phyloP scores from a whole-genome alignment of 2,329 filamentous ascomycete genomes.

The Fusarium sp. region DNA sequence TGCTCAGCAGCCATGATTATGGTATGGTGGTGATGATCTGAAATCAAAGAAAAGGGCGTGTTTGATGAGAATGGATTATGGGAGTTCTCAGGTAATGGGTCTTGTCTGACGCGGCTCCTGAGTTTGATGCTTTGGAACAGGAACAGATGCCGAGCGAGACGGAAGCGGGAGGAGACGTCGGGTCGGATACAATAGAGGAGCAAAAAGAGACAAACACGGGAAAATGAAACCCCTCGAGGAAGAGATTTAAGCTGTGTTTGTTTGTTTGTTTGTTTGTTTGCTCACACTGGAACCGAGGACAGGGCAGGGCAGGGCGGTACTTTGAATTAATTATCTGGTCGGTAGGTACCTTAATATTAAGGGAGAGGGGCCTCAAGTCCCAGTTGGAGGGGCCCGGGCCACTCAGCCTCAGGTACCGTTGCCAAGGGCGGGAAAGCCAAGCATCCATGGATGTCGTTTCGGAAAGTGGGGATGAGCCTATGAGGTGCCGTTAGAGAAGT shows the following conservation, averaged over 20 bases:
- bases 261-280: conserved; percentile 24
- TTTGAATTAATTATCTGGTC: neutral
- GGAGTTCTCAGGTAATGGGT: neutral
- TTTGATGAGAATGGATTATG: conserved; percentile 4
- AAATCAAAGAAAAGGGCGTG: neutral
- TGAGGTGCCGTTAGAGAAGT: conserved; percentile 10
- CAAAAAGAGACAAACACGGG: conserved; percentile 29
- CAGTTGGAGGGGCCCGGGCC: too few relatives aligned
- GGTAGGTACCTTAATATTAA: conserved; percentile 19
- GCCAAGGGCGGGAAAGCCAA: conserved; percentile 11
- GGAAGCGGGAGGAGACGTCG: conserved; percentile 16
- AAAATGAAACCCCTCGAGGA: conserved; percentile 17
- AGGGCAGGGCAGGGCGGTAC: neutral
- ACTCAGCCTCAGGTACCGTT: neutral
- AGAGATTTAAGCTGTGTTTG: neutral
- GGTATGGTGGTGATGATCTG: conserved; percentile 1
- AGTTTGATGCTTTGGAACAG: conserved; percentile 12
- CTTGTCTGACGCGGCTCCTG: conserved; percentile 24
- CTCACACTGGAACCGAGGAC: conserved; percentile 6
- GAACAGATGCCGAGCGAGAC: conserved; percentile 17
- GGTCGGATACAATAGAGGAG: conserved; percentile 8
- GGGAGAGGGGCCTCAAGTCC: conserved; percentile 10
- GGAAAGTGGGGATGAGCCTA: conserved; percentile 34
- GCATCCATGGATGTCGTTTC: conserved; percentile 12
- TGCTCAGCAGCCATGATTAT: conserved; percentile 49